Conservation (phyloP, 129 eudicot genomes). For the Helichrysum umbraculigerum region DNA sequence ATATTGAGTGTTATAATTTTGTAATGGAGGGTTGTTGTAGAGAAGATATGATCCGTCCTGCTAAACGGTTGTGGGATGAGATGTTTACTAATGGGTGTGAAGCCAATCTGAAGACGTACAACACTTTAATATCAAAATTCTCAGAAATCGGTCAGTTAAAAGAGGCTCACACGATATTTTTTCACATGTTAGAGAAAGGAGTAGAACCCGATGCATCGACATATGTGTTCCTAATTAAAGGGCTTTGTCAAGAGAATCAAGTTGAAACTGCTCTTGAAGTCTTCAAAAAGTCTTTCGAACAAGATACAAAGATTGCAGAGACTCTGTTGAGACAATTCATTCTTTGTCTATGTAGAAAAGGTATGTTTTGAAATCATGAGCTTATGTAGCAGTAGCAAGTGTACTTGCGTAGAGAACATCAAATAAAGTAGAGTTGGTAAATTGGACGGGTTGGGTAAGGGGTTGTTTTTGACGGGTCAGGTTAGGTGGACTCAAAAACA, state of each 20-base stretch:
- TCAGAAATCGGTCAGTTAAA: slow-evolving; percentile 56
- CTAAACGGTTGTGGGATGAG: slow-evolving; percentile 92
- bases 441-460: not conserved
- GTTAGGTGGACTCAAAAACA: not conserved
- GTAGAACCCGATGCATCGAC: slow-evolving; percentile 50
- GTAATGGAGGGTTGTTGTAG: slow-evolving; percentile 82
- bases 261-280: slow-evolving; percentile 51
- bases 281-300: slow-evolving; percentile 54
- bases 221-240: slow-evolving; percentile 54
- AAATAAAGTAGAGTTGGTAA: not conserved
- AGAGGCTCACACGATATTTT: slow-evolving; percentile 56
- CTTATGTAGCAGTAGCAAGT: not conserved
- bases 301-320: slow-evolving; percentile 41
- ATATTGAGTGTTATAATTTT: slow-evolving; percentile 59
- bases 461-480: not conserved
- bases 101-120: slow-evolving; percentile 59
- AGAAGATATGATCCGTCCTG: slow-evolving; percentile 84
- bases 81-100: slow-evolving; percentile 82
- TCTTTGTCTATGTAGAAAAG: slow-evolving; percentile 51
- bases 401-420: not conserved
- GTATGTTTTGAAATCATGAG: slow-evolving; percentile 28
- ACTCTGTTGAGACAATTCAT: slow-evolving; percentile 38
- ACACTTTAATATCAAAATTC: slow-evolving; percentile 57
- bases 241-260: slow-evolving; percentile 60
- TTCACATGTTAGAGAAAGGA: slow-evolving; percentile 62